A percentile compares a stretch with the other conserved stretches of the same genome.
Conservation (phyloP, 371 early-diverging fungal genomes). For the Conidiobolus incongruus region DNA sequence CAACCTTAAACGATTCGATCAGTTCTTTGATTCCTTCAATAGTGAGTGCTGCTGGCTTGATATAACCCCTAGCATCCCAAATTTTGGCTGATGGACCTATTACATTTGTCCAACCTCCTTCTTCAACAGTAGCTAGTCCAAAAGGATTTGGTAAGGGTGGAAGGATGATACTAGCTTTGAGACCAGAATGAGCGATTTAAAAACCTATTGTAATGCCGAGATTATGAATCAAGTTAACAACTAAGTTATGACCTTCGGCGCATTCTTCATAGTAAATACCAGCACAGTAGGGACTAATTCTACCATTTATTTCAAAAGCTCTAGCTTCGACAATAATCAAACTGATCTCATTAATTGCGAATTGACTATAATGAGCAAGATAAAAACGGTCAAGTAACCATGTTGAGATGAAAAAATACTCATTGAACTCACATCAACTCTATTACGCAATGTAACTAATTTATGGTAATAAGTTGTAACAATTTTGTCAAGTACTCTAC, state of each 20-base stretch:
- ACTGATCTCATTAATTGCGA: slow-evolving; percentile 48
- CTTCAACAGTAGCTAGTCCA: slow-evolving; percentile 7
- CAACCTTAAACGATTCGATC: slow-evolving; percentile 33
- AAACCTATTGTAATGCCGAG: slow-evolving; percentile 36
- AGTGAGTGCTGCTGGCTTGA: slow-evolving; percentile 29
- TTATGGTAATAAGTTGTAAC: no score
- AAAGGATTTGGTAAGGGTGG: neutral
- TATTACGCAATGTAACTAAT: no score
- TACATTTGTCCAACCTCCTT: slow-evolving; percentile 63
- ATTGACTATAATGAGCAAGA: slow-evolving; percentile 37
- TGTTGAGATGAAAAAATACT: no score
- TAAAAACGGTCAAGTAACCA: no score
- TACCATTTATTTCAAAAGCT: slow-evolving; percentile 42
- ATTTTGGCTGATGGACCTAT: slow-evolving; percentile 38
- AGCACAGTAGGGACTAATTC: slow-evolving; percentile 47
- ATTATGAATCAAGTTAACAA: slow-evolving; percentile 35
- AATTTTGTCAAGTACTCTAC: no score
- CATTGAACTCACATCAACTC: no score
- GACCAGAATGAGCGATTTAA: slow-evolving; percentile 65
- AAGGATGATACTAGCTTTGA: slow-evolving; percentile 17
- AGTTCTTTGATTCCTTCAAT: slow-evolving; percentile 31
- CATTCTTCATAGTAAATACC: slow-evolving; percentile 68
- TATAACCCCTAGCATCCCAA: slow-evolving; percentile 17
- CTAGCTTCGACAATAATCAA: slow-evolving; percentile 59
- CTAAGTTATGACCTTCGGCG: slow-evolving; percentile 22